These are phyloP conservation scores for Fusarium scirpi DNA, from an alignment of 2,329 filamentous ascomycete species.

Conservation along the genomic window DNA sequence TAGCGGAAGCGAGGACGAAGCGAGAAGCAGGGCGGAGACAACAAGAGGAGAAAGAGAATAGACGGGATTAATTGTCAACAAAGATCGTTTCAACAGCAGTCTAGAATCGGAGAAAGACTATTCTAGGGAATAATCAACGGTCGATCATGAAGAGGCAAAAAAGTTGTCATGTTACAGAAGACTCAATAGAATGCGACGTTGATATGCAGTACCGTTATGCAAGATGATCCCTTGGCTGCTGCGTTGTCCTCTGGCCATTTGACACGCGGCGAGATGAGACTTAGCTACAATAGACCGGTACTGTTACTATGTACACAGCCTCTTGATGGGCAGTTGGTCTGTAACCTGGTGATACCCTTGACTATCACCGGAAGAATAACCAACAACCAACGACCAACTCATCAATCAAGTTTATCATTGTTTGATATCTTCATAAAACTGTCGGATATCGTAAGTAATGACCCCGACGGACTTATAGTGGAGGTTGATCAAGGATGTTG, in stretches of 20 bases:
- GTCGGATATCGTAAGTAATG: neutral
- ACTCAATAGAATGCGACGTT: constrained; percentile 18
- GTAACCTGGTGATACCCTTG: constrained; percentile 20
- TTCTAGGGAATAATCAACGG: constrained; percentile 28
- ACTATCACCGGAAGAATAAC: constrained; percentile 3
- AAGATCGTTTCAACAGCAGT: neutral
- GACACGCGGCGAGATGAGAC: constrained; percentile 18
- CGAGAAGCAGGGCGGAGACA: constrained; percentile 11
- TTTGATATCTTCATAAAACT: neutral
- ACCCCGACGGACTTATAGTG: neutral
- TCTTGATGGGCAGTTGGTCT: constrained; percentile 14
- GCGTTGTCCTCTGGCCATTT: constrained; percentile 33
- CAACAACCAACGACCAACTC: neutral
- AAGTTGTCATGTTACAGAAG: constrained; percentile 18
- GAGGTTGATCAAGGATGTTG: neutral
- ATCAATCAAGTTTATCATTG: neutral
- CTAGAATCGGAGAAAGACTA: neutral
- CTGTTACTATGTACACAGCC: constrained; percentile 16
- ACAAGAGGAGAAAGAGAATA: neutral
- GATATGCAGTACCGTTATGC: constrained; percentile 26
- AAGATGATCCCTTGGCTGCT: constrained; percentile 22
- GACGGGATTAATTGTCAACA: constrained; percentile 9
- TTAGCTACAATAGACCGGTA: neutral
- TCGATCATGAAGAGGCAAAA: constrained; percentile 13
- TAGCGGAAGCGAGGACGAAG: constrained; percentile 20